Percentiles rank a stretch among this genome's conserved stretches.
phyloP scores from a whole-genome alignment of 2,329 filamentous ascomycete genomes.

The Fusarium xylarioides region DNA sequence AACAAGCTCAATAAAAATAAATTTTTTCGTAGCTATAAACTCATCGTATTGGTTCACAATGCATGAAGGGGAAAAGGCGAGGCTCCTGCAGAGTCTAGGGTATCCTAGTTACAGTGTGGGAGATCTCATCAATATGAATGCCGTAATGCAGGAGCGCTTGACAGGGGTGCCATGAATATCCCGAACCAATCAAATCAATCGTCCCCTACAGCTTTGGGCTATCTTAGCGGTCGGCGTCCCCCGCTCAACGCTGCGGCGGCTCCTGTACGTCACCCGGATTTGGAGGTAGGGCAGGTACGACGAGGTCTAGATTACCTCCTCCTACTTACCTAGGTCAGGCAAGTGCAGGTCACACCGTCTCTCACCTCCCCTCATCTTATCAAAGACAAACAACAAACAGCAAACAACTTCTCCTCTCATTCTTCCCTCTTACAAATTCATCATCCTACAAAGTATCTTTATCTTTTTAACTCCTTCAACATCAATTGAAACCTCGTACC shows the following conservation, averaged over 20 bases:
- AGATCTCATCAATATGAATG: slow-evolving; percentile 1
- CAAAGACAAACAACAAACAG: neutral
- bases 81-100: slow-evolving; percentile 14
- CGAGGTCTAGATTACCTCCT: neutral
- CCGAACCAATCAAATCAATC: slow-evolving; percentile 27
- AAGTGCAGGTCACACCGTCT: slow-evolving; percentile 36
- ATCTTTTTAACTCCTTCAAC: neutral
- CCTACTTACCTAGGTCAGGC: slow-evolving; percentile 15
- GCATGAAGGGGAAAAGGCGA: neutral
- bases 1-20: neutral
- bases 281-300: slow-evolving; percentile 6
- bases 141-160: slow-evolving; percentile 10
- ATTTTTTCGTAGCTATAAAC: too few species aligned
- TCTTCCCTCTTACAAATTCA: neutral
- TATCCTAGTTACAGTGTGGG: slow-evolving; percentile 2
- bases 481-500: neutral
- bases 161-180: slow-evolving; percentile 14
- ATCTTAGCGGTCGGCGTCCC: slow-evolving; percentile 32
- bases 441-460: neutral
- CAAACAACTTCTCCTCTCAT: neutral
- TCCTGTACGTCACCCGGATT: slow-evolving; percentile 33
- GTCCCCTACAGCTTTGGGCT: slow-evolving; percentile 31
- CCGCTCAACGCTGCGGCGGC: slow-evolving; percentile 38
- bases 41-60: neutral
- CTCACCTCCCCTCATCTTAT: slow-evolving; percentile 19